Percentiles rank a stretch among this genome's conserved stretches.
phyloP scores from a whole-genome alignment of 1,284 basidiomycete species.

The Neonothopanus nambi region DNA sequence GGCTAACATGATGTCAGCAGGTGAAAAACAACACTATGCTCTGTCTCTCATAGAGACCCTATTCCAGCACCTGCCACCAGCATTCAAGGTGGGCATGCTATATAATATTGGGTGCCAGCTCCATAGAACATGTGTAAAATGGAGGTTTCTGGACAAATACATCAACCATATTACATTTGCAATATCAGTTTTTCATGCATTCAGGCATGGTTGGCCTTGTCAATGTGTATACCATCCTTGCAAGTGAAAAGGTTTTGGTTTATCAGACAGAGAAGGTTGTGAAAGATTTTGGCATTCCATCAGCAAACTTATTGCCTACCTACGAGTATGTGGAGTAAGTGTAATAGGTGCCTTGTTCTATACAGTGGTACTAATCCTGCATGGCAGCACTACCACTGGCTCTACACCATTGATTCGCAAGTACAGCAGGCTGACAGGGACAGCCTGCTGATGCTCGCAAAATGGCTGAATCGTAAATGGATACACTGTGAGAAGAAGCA shows the following conservation, averaged over 20 bases:
- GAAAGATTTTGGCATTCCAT: slow-evolving; percentile 36
- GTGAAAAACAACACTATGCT: slow-evolving; percentile 31
- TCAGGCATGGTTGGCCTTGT: slow-evolving; percentile 35
- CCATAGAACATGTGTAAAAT: slow-evolving; percentile 26
- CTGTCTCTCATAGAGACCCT: slow-evolving; percentile 26
- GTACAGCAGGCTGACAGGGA: slow-evolving; percentile 19
- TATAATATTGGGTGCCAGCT: slow-evolving; percentile 30
- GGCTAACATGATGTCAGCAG: slow-evolving; percentile 31
- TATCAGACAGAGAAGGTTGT: slow-evolving; percentile 36
- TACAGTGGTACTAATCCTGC: not conserved
- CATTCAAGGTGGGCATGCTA: slow-evolving; percentile 25
- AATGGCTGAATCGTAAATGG: slow-evolving; percentile 19
- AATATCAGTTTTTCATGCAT: slow-evolving; percentile 34
- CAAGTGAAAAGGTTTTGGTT: slow-evolving; percentile 29
- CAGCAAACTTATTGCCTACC: slow-evolving; percentile 25
- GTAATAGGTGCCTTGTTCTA: not conserved
- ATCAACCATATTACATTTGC: slow-evolving; percentile 25
- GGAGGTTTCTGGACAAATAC: slow-evolving; percentile 23
- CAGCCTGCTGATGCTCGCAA: slow-evolving; percentile 13
- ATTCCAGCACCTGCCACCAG: slow-evolving; percentile 24
- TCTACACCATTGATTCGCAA: slow-evolving; percentile 26
- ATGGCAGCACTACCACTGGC: slow-evolving; percentile 19
- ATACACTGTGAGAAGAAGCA: slow-evolving; percentile 8
- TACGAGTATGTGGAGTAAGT: slow-evolving; percentile 30
- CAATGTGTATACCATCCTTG: slow-evolving; percentile 33